A percentile compares a stretch with the other conserved stretches of the same genome.
phyloP scores from a whole-genome alignment of 176 grass and related monocot genomes.

The Elymus sibiricus region DNA sequence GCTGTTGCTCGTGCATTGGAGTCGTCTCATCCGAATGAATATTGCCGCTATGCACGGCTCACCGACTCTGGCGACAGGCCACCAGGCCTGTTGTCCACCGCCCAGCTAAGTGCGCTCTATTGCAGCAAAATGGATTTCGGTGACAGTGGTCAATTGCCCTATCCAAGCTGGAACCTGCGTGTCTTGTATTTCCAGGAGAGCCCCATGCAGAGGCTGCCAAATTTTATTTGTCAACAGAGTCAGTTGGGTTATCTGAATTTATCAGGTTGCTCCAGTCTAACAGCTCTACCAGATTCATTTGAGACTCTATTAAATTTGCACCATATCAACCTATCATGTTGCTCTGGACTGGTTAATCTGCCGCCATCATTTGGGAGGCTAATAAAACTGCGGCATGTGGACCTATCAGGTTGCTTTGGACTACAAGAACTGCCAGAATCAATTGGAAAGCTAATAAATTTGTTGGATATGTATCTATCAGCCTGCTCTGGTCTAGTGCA shows the following conservation, averaged over 20 bases:
- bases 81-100: too few species aligned
- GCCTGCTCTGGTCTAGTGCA: background rate
- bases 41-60: background rate
- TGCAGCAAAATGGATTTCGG: background rate
- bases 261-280: background rate
- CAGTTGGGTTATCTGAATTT: background rate
- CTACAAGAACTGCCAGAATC: background rate
- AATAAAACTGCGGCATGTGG: background rate
- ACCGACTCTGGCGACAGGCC: too few species aligned
- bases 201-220: background rate
- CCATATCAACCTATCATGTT: background rate
- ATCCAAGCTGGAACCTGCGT: background rate
- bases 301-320: too few species aligned
- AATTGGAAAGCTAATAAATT: background rate
- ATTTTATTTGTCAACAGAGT: background rate
- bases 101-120: background rate
- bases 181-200: background rate
- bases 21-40: background rate
- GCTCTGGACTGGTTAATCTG: background rate
- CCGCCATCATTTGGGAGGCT: background rate
- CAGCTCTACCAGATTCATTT: too few species aligned
- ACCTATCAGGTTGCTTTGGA: background rate
- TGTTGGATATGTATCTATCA: background rate
- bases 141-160: background rate
- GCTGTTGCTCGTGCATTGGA: too few species aligned